Percentiles rank a stretch among this genome's conserved stretches.
Evolutionary conservation across 1,284 basidiomycete species (phyloP).

Genomic region (Trichosporon faecale): DNA sequence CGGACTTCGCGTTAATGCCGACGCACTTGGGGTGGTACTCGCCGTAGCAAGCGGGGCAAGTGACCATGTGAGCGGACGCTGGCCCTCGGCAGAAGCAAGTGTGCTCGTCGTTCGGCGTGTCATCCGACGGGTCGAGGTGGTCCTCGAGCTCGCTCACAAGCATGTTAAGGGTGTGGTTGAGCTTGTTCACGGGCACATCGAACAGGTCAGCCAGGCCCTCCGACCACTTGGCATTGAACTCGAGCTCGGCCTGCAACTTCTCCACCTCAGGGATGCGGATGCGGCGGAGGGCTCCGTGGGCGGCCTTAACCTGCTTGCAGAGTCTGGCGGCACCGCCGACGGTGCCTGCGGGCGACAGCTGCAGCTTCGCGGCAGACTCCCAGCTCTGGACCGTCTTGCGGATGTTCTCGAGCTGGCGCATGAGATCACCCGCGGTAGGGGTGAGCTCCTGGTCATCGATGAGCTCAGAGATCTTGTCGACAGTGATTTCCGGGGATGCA

Average conservation of each 20-base stretch:
- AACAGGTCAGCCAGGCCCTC: conserved; percentile 25
- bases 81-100: conserved; percentile 40
- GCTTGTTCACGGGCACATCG: conserved; percentile 21
- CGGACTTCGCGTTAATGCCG: conserved; percentile 28
- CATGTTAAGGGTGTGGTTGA: conserved; percentile 28
- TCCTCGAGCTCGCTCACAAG: conserved; percentile 31
- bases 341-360: conserved; percentile 29
- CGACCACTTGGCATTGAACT: conserved; percentile 35
- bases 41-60: conserved; percentile 34
- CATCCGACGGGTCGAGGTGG: conserved; percentile 36
- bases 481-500: conserved; percentile 26
- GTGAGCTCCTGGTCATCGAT: conserved; percentile 35
- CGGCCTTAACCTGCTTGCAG: conserved; percentile 33
- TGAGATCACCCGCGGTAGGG: conserved; percentile 33
- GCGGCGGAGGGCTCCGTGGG: conserved; percentile 29
- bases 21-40: conserved; percentile 46
- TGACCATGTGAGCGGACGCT: conserved; percentile 31
- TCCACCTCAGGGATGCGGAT: conserved; percentile 41
- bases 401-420: conserved; percentile 40
- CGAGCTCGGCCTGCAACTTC: conserved; percentile 38
- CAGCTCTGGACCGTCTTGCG: conserved; percentile 39
- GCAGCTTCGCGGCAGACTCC: conserved; percentile 33
- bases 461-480: conserved; percentile 30
- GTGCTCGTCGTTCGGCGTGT: conserved; percentile 28
- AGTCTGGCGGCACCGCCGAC: conserved; percentile 33